Conservation (phyloP, 805 yeast genomes). For the Candida jianshihensis region DNA sequence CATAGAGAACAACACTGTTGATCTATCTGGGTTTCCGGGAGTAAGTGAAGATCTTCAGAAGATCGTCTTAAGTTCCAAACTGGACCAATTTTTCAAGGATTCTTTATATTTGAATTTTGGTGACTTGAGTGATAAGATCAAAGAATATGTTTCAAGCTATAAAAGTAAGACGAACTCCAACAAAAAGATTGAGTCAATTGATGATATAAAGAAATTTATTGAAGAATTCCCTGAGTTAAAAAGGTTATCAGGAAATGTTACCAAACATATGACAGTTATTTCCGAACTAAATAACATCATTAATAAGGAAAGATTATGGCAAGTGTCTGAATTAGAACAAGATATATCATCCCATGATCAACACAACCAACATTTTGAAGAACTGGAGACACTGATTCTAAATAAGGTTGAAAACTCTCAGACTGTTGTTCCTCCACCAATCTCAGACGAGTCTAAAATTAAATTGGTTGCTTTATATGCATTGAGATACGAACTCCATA, state of each 20-base stretch:
- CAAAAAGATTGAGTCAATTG: constrained; percentile 65
- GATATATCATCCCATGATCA: constrained; percentile 61
- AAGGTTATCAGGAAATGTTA: constrained; percentile 77
- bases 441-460: constrained; percentile 53
- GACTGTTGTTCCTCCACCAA: constrained; percentile 25
- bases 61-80: constrained; percentile 58
- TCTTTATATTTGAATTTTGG: constrained; percentile 91
- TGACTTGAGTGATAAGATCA: constrained; percentile 83
- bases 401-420: constrained; percentile 23
- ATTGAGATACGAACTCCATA: constrained; percentile 54
- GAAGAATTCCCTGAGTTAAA: constrained; percentile 93
- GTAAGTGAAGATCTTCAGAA: constrained; percentile 52
- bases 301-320: constrained; percentile 61
- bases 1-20: constrained; percentile 74
- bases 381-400: constrained; percentile 48
- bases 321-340: constrained; percentile 86
- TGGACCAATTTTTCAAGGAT: constrained; percentile 71
- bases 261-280: constrained; percentile 87
- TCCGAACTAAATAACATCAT: constrained; percentile 79
- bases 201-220: constrained; percentile 85
- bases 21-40: constrained; percentile 48
- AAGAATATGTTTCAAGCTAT: constrained; percentile 75
- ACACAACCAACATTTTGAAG: constrained; percentile 48
- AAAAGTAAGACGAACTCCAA: constrained; percentile 73
- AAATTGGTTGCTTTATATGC: constrained; percentile 71